phyloP scores from a whole-genome alignment of 1,284 basidiomycete genomes.

The Hypsizygus ulmarius region DNA sequence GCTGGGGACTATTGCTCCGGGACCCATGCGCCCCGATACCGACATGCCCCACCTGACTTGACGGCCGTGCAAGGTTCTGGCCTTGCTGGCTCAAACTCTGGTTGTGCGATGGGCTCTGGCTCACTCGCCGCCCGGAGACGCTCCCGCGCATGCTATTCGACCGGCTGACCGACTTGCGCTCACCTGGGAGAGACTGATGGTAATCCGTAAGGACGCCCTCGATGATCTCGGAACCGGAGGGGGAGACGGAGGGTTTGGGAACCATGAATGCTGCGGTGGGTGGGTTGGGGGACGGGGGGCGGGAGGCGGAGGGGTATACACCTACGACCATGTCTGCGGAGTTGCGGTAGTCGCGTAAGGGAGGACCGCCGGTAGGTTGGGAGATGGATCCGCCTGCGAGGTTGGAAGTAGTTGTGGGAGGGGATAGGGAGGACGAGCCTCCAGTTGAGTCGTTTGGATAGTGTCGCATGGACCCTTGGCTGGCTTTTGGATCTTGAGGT shows the following conservation, averaged over 20 bases:
- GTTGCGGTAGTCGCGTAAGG: conserved; percentile 53
- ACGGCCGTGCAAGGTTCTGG: conserved; percentile 46
- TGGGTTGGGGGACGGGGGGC: conserved; percentile 71
- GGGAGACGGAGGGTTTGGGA: conserved; percentile 49
- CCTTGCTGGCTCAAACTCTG: conserved; percentile 28
- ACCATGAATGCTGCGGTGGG: conserved; percentile 77
- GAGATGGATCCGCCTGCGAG: conserved; percentile 15
- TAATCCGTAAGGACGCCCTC: conserved; percentile 80
- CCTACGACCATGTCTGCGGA: conserved; percentile 79
- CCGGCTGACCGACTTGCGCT: conserved; percentile 53
- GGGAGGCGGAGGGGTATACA: conserved; percentile 60
- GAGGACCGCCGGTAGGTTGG: conserved; percentile 22
- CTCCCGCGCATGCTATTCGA: conserved; percentile 42
- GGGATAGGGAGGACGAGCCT: conserved; percentile 28
- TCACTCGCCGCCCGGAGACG: conserved; percentile 16
- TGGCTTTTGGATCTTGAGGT: conserved; percentile 23
- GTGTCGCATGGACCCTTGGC: conserved; percentile 25
- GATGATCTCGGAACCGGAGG: conserved; percentile 35
- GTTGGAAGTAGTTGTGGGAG: conserved; percentile 18
- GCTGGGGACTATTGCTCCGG: conserved; percentile 58
- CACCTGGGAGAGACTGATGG: conserved; percentile 85
- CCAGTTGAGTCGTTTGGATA: conserved; percentile 18
- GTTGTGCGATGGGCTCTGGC: conserved; percentile 20
- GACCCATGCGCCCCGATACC: conserved; percentile 76
- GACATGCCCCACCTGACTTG: conserved; percentile 65